These are phyloP conservation scores for Cerrena zonata DNA, from an alignment of 1,284 basidiomycete species.

Conservation along the genomic window DNA sequence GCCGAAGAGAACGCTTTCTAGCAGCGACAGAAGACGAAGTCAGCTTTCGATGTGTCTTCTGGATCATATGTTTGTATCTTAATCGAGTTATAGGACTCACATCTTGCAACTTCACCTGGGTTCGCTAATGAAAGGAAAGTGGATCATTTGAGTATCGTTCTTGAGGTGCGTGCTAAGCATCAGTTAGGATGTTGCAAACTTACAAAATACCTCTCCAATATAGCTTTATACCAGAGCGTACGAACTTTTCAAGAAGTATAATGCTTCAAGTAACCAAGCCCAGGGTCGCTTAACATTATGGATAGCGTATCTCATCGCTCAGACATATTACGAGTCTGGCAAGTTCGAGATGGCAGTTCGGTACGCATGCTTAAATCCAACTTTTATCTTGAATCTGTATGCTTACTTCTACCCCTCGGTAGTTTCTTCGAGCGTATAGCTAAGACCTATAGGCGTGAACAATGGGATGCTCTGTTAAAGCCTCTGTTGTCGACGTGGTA, in stretches of 20 bases:
- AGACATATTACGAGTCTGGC: conserved; percentile 70
- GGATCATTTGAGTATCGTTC: conserved; percentile 73
- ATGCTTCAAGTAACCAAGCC: conserved; percentile 36
- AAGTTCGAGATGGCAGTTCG: conserved; percentile 81
- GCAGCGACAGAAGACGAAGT: conserved; percentile 57
- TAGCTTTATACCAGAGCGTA: conserved; percentile 88
- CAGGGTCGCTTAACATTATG: conserved; percentile 75
- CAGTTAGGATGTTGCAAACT: neutral
- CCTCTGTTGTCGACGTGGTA: conserved; percentile 75
- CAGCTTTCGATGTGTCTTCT: conserved; percentile 13
- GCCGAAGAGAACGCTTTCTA: conserved; percentile 63
- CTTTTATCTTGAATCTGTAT: neutral
- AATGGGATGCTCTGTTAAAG: conserved; percentile 67
- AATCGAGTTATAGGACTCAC: conserved; percentile 11
- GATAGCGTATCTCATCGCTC: conserved; percentile 82
- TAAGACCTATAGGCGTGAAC: conserved; percentile 75
- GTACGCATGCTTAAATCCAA: conserved; percentile 33
- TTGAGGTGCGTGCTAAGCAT: conserved; percentile 56
- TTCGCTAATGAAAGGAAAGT: conserved; percentile 85
- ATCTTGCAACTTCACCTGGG: conserved; percentile 43
- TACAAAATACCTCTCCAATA: conserved; percentile 2
- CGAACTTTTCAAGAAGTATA: conserved; percentile 79
- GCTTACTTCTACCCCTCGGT: neutral
- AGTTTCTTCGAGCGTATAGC: conserved; percentile 88
- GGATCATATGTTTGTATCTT: neutral